Evolutionary conservation across 2,329 filamentous ascomycete genomes (phyloP).

Genomic region (Arthrobotrys entomopaga): DNA sequence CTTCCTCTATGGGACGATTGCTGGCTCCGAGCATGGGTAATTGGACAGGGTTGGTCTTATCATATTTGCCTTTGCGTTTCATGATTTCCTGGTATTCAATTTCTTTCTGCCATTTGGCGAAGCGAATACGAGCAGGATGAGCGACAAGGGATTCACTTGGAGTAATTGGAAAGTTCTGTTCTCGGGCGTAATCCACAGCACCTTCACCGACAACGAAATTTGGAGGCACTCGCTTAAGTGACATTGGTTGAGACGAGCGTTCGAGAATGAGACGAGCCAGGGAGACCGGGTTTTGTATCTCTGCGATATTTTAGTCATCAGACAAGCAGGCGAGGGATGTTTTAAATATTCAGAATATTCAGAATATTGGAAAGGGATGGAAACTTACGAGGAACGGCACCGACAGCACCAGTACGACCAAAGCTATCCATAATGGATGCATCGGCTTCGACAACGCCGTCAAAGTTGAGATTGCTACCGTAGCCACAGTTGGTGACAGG

Average conservation of each 20-base stretch:
- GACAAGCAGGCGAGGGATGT: too few relatives aligned
- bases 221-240: conserved; percentile 86
- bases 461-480: conserved; percentile 91
- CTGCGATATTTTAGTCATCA: conserved; percentile 64
- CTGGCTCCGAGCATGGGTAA: conserved; percentile 22
- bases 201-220: conserved; percentile 89
- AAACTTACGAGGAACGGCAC: conserved; percentile 82
- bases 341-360: background rate
- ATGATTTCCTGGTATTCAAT: conserved; percentile 74
- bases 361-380: background rate
- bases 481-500: conserved; percentile 97
- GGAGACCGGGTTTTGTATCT: conserved; percentile 91
- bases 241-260: conserved; percentile 77
- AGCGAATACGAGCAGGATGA: conserved; percentile 79
- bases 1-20: conserved; percentile 32
- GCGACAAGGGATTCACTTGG: conserved; percentile 82
- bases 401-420: conserved; percentile 90
- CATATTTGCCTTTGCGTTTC: conserved; percentile 63
- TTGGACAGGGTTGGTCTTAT: conserved; percentile 55
- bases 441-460: conserved; percentile 93
- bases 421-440: conserved; percentile 91
- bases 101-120: conserved; percentile 74
- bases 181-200: conserved; percentile 83
- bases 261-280: conserved; percentile 86
- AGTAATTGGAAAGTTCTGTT: conserved; percentile 78